These are phyloP conservation scores for Camelina laxa DNA, from an alignment of 345 rosid species.

Conservation along the genomic window DNA sequence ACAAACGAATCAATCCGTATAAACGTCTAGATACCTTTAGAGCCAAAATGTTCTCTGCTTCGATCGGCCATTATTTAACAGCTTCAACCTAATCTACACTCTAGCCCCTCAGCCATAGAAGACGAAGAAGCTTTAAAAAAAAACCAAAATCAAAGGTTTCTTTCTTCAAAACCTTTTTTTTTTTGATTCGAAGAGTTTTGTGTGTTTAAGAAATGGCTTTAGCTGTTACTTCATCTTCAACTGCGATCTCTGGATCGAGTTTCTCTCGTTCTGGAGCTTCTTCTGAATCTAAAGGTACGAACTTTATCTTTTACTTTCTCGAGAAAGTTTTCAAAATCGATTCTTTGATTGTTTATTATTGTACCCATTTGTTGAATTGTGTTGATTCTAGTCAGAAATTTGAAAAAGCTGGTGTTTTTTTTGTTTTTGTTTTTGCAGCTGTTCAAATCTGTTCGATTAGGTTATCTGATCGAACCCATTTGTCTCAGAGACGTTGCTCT, in stretches of 20 bases:
- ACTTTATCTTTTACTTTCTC: neutral
- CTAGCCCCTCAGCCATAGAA: too few relatives aligned
- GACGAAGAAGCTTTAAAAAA: neutral
- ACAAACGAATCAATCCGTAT: neutral
- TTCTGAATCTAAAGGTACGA: conserved; percentile 55
- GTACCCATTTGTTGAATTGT: neutral
- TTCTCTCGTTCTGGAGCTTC: conserved; percentile 48
- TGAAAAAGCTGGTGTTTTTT: neutral
- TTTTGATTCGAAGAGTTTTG: neutral
- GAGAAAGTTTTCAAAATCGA: neutral
- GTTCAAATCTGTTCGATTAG: conserved; percentile 63
- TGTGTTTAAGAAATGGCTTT: conserved; percentile 51
- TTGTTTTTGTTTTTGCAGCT: conserved; percentile 46
- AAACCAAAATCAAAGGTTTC: neutral
- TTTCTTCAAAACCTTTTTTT: neutral
- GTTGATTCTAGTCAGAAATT: neutral
- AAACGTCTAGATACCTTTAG: conserved; percentile 65
- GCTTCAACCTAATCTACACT: neutral
- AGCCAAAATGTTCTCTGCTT: conserved; percentile 31
- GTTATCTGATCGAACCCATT: conserved; percentile 51
- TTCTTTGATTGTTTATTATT: neutral
- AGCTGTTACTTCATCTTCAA: conserved; percentile 59
- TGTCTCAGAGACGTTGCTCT: conserved; percentile 48
- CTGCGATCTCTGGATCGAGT: conserved; percentile 51
- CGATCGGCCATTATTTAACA: conserved; percentile 50